phyloP scores from a whole-genome alignment of 1,284 basidiomycete species.

The Ceratorhiza oryzae-sativae region DNA sequence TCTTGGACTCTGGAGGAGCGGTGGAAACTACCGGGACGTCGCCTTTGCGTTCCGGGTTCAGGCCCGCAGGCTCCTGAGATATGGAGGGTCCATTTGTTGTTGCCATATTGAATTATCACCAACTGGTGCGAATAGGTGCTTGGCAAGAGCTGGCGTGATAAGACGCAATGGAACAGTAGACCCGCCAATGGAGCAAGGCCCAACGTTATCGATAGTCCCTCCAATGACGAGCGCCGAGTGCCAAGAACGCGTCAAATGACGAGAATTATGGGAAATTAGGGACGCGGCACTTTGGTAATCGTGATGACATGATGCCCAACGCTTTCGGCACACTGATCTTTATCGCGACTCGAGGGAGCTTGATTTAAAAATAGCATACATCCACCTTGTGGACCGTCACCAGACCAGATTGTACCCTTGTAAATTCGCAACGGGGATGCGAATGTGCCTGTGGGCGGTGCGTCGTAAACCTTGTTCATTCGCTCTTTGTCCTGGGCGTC shows the following conservation, averaged over 20 bases:
- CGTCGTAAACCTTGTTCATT: too few relatives aligned
- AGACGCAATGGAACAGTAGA: background rate
- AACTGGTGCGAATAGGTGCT: background rate
- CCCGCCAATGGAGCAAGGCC: background rate
- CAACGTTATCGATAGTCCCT: background rate
- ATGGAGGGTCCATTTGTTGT: background rate
- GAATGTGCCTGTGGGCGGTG: background rate
- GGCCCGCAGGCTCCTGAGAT: background rate
- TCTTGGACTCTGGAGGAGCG: slow-evolving; percentile 10
- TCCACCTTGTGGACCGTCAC: background rate
- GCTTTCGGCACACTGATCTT: background rate
- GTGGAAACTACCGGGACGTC: slow-evolving; percentile 9
- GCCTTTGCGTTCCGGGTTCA: background rate
- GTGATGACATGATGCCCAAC: background rate
- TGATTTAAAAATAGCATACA: slow-evolving; percentile 9
- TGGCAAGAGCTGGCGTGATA: slow-evolving; percentile 23
- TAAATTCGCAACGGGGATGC: background rate
- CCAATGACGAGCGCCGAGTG: background rate
- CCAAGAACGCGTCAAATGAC: background rate
- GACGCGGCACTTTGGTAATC: background rate
- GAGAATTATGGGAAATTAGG: background rate
- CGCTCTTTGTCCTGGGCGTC: too few relatives aligned
- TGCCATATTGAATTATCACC: background rate
- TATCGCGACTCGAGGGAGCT: too few relatives aligned
- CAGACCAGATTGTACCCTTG: background rate